These are phyloP conservation scores for Amesomyces nigricolor DNA, from an alignment of 2,329 filamentous ascomycete species.

Conservation along the genomic window DNA sequence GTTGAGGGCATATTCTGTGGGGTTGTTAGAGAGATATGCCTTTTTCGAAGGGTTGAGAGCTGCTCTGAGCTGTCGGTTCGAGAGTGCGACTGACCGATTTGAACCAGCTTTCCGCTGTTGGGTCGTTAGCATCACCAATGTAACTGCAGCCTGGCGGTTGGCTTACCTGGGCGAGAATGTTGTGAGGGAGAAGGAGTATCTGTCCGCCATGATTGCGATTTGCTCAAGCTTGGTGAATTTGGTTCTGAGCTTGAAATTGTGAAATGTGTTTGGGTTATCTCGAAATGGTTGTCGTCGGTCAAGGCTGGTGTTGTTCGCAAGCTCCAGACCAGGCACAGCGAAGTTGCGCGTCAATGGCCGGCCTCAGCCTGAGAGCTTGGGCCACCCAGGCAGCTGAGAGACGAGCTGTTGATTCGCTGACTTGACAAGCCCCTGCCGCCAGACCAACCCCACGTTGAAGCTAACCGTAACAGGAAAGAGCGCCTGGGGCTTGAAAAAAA, in stretches of 20 bases:
- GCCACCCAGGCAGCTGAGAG: constrained; percentile 15
- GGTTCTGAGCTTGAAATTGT: neutral
- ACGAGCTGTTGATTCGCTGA: constrained; percentile 21
- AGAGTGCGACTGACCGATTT: constrained; percentile 62
- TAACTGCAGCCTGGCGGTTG: constrained; percentile 11
- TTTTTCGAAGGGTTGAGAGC: neutral
- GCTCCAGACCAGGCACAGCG: constrained; percentile 25
- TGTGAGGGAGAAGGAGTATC: constrained; percentile 98
- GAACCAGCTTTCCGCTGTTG: constrained; percentile 90
- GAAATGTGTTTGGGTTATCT: neutral
- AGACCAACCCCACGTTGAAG: neutral
- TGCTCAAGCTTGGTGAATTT: constrained; percentile 17
- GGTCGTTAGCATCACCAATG: constrained; percentile 20
- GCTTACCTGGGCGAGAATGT: constrained; percentile 98
- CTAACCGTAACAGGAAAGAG: constrained; percentile 16
- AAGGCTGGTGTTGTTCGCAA: constrained; percentile 19
- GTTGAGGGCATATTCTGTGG: constrained; percentile 92
- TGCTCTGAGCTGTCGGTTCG: neutral
- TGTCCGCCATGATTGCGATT: constrained; percentile 72
- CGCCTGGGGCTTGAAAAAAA: constrained; percentile 13
- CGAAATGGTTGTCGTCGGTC: constrained; percentile 3
- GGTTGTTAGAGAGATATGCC: constrained; percentile 17
- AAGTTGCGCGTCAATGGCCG: constrained; percentile 26
- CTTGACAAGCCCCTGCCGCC: neutral
- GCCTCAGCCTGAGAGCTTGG: constrained; percentile 27